Evolutionary conservation across 768 basidiomycete species (phyloP).

Genomic region (Xerocomellus amylosporus): DNA sequence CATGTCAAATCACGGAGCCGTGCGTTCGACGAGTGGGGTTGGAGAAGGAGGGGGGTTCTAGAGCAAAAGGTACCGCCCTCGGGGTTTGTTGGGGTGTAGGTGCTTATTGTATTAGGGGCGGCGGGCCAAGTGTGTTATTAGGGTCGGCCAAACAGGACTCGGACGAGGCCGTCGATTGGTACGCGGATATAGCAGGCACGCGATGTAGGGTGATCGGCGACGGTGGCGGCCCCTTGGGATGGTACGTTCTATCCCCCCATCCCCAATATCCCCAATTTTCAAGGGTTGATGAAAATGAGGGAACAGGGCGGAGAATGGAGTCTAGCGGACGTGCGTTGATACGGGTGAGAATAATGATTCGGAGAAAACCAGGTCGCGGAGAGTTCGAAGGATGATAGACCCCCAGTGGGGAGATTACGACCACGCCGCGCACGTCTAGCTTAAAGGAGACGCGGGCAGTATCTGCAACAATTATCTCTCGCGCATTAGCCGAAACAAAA

Average conservation of each 20-base stretch:
- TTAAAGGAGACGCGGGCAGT: background rate
- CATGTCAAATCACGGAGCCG: background rate
- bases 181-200: background rate
- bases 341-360: background rate
- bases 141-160: too few species aligned
- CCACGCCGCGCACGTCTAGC: too few species aligned
- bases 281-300: background rate
- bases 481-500: slow-evolving; percentile 1
- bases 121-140: background rate
- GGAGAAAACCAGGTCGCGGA: background rate
- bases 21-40: background rate
- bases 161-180: background rate
- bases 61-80: background rate
- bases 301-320: background rate
- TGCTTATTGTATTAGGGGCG: background rate
- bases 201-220: background rate
- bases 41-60: background rate
- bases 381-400: background rate
- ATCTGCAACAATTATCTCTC: background rate
- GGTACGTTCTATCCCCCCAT: background rate
- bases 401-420: too few species aligned
- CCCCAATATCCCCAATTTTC: background rate
- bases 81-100: background rate
- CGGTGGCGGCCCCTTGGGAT: background rate
- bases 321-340: background rate